These are phyloP conservation scores for Emydomyces testavorans DNA, from an alignment of 2,329 filamentous ascomycete genomes.

Conservation along the genomic window DNA sequence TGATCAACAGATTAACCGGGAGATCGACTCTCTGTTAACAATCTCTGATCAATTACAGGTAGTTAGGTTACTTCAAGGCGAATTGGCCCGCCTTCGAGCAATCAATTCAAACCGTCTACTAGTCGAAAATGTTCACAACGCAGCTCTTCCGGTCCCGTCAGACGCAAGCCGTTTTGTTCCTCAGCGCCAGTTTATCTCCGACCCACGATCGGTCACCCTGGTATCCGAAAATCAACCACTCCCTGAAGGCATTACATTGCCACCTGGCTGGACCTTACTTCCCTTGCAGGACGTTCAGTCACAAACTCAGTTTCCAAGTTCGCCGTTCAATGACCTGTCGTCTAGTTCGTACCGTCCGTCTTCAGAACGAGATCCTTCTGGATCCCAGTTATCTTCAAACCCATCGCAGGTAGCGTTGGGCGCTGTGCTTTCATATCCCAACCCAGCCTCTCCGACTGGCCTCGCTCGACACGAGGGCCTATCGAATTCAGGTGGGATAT, in stretches of 20 bases:
- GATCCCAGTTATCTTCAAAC: background rate
- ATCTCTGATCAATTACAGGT: conserved; percentile 57
- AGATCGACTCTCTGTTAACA: conserved; percentile 51
- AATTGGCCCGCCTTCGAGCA: conserved; percentile 54
- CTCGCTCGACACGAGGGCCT: background rate
- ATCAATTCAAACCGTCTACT: conserved; percentile 24
- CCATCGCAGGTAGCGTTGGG: background rate
- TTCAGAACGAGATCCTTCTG: background rate
- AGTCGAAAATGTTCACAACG: background rate
- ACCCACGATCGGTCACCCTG: conserved; percentile 25
- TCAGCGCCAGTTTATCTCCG: conserved; percentile 21
- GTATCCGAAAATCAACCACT: conserved; percentile 36
- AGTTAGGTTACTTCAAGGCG: conserved; percentile 55
- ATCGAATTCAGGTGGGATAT: background rate
- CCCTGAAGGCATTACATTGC: conserved; percentile 42
- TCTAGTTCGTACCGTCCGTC: background rate
- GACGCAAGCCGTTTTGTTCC: background rate
- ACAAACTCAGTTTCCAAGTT: background rate
- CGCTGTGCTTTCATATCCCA: background rate
- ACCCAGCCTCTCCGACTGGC: background rate
- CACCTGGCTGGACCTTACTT: conserved; percentile 43
- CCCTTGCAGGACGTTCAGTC: conserved; percentile 31
- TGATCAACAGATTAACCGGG: conserved; percentile 57
- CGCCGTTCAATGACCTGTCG: background rate
- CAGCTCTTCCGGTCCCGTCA: background rate